Conservation (phyloP, 768 basidiomycete species). For the Mycena albidolilacea region DNA sequence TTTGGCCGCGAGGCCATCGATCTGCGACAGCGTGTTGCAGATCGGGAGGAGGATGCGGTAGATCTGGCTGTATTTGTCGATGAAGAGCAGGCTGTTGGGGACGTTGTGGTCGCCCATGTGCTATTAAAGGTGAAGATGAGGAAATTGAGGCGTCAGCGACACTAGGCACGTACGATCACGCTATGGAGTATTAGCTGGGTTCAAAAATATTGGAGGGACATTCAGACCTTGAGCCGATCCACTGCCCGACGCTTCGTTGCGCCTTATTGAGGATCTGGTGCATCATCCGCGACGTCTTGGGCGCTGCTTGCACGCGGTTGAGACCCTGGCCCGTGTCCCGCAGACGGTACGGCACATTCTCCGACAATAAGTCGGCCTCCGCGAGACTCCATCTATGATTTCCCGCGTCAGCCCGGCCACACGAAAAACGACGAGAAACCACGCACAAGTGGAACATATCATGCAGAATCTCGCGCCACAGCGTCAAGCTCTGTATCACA, state of each 20-base stretch:
- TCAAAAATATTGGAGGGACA: background rate
- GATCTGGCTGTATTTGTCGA: constrained; percentile 94
- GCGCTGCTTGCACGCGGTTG: constrained; percentile 89
- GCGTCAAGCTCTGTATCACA: constrained; percentile 87
- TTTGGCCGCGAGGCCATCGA: constrained; percentile 74
- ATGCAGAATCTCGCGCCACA: constrained; percentile 90
- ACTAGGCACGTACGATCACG: background rate
- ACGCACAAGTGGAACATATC: constrained; percentile 94
- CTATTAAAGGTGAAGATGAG: constrained; percentile 17
- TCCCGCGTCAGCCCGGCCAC: background rate
- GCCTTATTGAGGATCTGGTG: constrained; percentile 88
- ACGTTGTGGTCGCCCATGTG: constrained; percentile 94
- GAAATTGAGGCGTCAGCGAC: constrained; percentile 68
- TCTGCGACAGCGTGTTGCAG: constrained; percentile 84
- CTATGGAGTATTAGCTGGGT: constrained; percentile 14
- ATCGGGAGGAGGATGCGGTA: constrained; percentile 92
- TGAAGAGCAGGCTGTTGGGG: constrained; percentile 89
- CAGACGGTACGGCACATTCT: constrained; percentile 81
- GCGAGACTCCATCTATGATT: constrained; percentile 57
- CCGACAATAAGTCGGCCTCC: constrained; percentile 86
- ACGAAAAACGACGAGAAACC: background rate
- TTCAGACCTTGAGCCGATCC: constrained; percentile 72
- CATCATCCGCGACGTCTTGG: constrained; percentile 94
- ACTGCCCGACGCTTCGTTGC: constrained; percentile 83
- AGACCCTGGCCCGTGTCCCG: constrained; percentile 94